phyloP scores from a whole-genome alignment of 352 stramenopile species.

The Lagenidium giganteum region DNA sequence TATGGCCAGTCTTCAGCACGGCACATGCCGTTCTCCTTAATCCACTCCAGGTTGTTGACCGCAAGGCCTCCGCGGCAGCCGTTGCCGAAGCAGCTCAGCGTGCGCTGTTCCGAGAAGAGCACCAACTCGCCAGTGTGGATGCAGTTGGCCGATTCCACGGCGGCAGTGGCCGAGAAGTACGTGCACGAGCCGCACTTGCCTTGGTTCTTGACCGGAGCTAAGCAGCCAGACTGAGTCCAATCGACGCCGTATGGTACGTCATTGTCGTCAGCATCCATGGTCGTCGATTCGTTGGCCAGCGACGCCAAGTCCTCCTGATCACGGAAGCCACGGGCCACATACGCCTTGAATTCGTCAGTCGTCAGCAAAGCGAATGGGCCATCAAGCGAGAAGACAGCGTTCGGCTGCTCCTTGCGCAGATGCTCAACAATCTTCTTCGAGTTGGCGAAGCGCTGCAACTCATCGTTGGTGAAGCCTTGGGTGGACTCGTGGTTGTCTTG shows the following conservation, averaged over 20 bases:
- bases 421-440: conserved; percentile 1
- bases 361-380: conserved; percentile 14
- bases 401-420: background rate
- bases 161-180: conserved; percentile 6
- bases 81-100: conserved; percentile 4
- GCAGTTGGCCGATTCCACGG: conserved; percentile 10
- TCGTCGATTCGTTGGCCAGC: no score
- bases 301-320: no score
- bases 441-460: conserved; percentile 9
- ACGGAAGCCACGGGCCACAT: no score
- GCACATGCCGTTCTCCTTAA: no score
- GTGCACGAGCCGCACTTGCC: conserved; percentile 10
- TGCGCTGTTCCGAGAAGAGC: conserved; percentile 4
- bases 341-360: conserved; percentile 1
- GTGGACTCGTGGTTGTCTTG: no score
- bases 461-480: conserved; percentile 2
- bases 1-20: no score
- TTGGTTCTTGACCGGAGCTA: conserved; percentile 12
- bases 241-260: conserved; percentile 9
- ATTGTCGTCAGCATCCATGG: no score
- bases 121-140: conserved; percentile 9
- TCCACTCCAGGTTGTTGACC: no score
- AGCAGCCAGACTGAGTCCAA: conserved; percentile 9
- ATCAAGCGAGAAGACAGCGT: conserved; percentile 5
- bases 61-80: conserved; percentile 1